phyloP scores from a whole-genome alignment of 2,329 filamentous ascomycete species.

The Penicillium sclerotigenum region DNA sequence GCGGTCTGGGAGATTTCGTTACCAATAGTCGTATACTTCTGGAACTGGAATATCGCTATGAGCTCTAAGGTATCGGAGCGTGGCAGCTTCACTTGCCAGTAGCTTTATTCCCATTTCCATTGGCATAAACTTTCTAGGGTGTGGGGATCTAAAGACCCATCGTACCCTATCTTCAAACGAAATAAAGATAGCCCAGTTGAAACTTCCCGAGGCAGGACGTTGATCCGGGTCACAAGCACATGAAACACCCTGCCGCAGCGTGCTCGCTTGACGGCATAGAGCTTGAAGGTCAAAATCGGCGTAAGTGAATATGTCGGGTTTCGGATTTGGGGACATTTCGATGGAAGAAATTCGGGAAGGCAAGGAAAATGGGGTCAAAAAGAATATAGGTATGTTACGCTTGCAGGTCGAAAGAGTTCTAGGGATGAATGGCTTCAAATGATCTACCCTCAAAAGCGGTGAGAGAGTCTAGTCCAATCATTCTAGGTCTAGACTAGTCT shows the following conservation, averaged over 20 bases:
- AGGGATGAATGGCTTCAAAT: too few relatives aligned
- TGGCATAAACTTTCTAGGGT: not conserved
- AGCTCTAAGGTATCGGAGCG: not conserved
- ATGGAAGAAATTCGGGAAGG: not conserved
- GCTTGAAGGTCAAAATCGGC: conserved; percentile 3
- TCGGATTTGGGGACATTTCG: not conserved
- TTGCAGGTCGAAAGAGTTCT: conserved; percentile 3
- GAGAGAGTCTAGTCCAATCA: too few relatives aligned
- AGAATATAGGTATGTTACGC: not conserved
- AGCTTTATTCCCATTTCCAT: not conserved
- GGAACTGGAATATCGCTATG: not conserved
- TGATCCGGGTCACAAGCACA: not conserved
- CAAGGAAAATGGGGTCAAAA: not conserved
- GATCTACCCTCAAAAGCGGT: not conserved
- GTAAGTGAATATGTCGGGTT: not conserved
- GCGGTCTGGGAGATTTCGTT: not conserved
- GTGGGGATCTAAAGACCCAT: not conserved
- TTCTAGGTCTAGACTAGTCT: too few relatives aligned
- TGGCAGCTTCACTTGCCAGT: not conserved
- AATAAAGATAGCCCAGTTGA: conserved; percentile 1
- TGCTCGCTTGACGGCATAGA: not conserved
- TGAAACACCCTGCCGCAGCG: not conserved
- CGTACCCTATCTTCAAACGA: not conserved
- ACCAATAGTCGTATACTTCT: not conserved
- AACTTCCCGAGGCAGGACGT: not conserved